Percentiles rank a stretch among this genome's conserved stretches.
Evolutionary conservation across 2,329 filamentous ascomycete genomes (phyloP).

Genomic region (Aspergillus caelatus): DNA sequence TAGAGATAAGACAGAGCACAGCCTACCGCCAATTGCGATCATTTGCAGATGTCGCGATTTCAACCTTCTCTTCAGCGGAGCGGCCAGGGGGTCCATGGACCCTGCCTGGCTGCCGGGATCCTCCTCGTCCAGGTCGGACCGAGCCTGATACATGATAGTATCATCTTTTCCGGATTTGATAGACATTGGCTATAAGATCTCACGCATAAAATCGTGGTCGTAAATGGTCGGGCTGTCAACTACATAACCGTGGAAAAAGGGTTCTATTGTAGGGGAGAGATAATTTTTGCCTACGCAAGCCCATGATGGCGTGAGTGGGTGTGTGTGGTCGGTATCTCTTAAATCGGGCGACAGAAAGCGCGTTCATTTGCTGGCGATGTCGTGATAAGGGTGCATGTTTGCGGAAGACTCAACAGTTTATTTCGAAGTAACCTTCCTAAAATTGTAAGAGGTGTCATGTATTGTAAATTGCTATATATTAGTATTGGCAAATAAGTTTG

Average conservation of each 20-base stretch:
- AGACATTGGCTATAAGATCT: not conserved
- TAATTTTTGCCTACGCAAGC: conserved; percentile 1
- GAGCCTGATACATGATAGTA: conserved; percentile 8
- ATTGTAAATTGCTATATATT: not conserved
- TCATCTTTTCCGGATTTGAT: conserved; percentile 14
- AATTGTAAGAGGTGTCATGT: not conserved
- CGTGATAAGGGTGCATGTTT: conserved; percentile 22
- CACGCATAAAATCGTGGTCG: not conserved
- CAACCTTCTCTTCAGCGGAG: conserved; percentile 49
- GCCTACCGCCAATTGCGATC: conserved; percentile 61
- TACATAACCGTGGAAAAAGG: conserved; percentile 3
- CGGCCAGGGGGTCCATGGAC: conserved; percentile 22
- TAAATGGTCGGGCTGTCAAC: not conserved
- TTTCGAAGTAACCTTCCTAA: not conserved
- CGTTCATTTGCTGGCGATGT: conserved; percentile 30
- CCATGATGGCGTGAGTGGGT: conserved; percentile 8
- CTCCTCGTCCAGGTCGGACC: conserved; percentile 3
- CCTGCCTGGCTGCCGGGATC: conserved; percentile 8
- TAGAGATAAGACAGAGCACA: not conserved
- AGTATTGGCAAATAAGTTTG: not conserved
- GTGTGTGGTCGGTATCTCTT: not conserved
- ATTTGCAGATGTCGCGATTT: conserved; percentile 65
- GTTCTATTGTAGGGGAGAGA: not conserved
- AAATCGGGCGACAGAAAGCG: not conserved
- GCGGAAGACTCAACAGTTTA: not conserved